phyloP scores from a whole-genome alignment of 2,329 filamentous ascomycete species.

The Alternaria sp. region DNA sequence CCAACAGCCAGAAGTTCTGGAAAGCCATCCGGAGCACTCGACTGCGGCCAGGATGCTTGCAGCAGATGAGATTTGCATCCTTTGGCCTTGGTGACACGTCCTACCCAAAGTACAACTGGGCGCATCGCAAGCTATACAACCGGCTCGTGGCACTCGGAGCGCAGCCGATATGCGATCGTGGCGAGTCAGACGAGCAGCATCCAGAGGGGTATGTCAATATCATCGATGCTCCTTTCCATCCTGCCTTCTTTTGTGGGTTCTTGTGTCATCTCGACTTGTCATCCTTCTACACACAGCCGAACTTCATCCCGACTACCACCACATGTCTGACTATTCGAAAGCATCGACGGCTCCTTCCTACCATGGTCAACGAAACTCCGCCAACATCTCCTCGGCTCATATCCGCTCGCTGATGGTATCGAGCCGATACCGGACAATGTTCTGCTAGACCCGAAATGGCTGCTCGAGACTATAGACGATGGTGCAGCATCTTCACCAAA shows the following conservation, averaged over 20 bases:
- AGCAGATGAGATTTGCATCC: slow-evolving; percentile 75
- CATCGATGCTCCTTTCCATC: not conserved
- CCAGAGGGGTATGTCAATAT: slow-evolving; percentile 78
- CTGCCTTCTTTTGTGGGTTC: slow-evolving; percentile 32
- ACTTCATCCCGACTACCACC: not conserved
- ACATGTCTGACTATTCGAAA: slow-evolving; percentile 46
- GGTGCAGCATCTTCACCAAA: slow-evolving; percentile 9
- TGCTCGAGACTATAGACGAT: slow-evolving; percentile 55
- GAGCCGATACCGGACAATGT: slow-evolving; percentile 76
- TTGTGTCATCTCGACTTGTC: not conserved
- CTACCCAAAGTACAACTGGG: slow-evolving; percentile 96
- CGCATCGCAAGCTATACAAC: slow-evolving; percentile 85
- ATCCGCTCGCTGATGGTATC: slow-evolving; percentile 73
- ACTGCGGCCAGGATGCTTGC: slow-evolving; percentile 74
- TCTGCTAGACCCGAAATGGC: slow-evolving; percentile 79
- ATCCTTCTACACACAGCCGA: not conserved
- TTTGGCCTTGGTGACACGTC: slow-evolving; percentile 96
- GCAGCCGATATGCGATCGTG: slow-evolving; percentile 74
- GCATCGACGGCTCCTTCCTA: slow-evolving; percentile 82
- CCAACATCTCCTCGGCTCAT: slow-evolving; percentile 69
- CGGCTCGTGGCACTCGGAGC: slow-evolving; percentile 86
- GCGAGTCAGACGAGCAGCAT: slow-evolving; percentile 93
- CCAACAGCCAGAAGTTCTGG: slow-evolving; percentile 85
- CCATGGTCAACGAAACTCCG: slow-evolving; percentile 77
- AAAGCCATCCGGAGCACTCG: slow-evolving; percentile 80